A percentile compares a stretch with the other conserved stretches of the same genome.
These are phyloP conservation scores for Prunus persica DNA, from an alignment of 306 rosid genomes.

Conservation along the genomic window DNA sequence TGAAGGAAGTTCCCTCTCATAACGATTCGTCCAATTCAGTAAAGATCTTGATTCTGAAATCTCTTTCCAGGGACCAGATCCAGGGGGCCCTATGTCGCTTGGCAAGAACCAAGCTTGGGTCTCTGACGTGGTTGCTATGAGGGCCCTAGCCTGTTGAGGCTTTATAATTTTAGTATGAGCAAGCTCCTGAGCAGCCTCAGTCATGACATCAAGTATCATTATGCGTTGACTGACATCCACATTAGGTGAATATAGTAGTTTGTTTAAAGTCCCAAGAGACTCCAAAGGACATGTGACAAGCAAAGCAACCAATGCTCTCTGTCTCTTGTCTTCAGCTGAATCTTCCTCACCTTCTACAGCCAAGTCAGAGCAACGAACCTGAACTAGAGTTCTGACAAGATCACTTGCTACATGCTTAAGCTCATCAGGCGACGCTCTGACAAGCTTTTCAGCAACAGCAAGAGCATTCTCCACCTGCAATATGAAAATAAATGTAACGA, in stretches of 20 bases:
- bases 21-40: constrained; percentile 79
- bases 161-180: constrained; percentile 54
- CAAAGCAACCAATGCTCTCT: constrained; percentile 75
- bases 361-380: constrained; percentile 88
- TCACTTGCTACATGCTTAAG: constrained; percentile 73
- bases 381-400: constrained; percentile 75
- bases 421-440: constrained; percentile 94
- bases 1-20: constrained; percentile 78
- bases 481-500: constrained; percentile 9
- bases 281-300: constrained; percentile 70
- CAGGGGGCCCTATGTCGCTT: constrained; percentile 64
- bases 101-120: constrained; percentile 91
- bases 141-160: constrained; percentile 55
- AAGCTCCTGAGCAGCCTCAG: constrained; percentile 93
- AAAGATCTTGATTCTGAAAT: constrained; percentile 57
- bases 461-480: constrained; percentile 86
- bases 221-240: constrained; percentile 88
- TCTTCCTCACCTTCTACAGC: constrained; percentile 95
- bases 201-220: constrained; percentile 90
- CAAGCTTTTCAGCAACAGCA: constrained; percentile 77
- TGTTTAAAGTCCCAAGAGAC: constrained; percentile 69
- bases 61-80: constrained; percentile 86
- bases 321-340: constrained; percentile 80
- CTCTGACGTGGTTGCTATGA: constrained; percentile 70
- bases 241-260: constrained; percentile 79